Conservation (phyloP, 352 stramenopile species). For the Phytophthora litchii region DNA sequence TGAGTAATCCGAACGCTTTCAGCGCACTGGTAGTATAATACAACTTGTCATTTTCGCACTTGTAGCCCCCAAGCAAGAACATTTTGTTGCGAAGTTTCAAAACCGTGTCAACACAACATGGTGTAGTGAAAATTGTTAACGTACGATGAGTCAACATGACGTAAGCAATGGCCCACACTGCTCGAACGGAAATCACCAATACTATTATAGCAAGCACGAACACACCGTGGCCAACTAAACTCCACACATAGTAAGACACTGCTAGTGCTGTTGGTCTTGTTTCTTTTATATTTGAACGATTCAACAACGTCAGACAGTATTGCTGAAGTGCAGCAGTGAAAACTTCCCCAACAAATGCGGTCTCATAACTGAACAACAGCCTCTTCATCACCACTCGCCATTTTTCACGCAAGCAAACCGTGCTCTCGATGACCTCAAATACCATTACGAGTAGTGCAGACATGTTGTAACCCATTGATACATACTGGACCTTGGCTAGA, state of each 20-base stretch:
- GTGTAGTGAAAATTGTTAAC: slow-evolving; percentile 8
- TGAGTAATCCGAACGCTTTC: slow-evolving; percentile 24
- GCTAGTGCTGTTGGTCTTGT: slow-evolving; percentile 5
- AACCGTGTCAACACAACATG: slow-evolving; percentile 24
- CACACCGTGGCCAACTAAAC: slow-evolving; percentile 16
- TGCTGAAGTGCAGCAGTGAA: slow-evolving; percentile 8
- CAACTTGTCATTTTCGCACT: slow-evolving; percentile 5
- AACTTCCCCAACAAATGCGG: slow-evolving; percentile 9
- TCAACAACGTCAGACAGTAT: slow-evolving; percentile 14
- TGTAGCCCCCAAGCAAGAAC: slow-evolving; percentile 22
- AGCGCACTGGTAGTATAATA: slow-evolving; percentile 21
- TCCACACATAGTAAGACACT: slow-evolving; percentile 25
- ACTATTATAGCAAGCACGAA: slow-evolving; percentile 18
- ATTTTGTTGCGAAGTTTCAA: slow-evolving; percentile 22
- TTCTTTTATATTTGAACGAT: slow-evolving; percentile 11
- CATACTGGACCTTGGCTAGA: slow-evolving; percentile 20
- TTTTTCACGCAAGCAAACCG: slow-evolving; percentile 10
- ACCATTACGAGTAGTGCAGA: slow-evolving; percentile 22
- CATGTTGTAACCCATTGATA: slow-evolving; percentile 35
- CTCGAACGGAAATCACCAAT: slow-evolving; percentile 12
- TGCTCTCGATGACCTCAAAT: slow-evolving; percentile 30
- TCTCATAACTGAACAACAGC: slow-evolving; percentile 24
- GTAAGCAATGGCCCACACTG: slow-evolving; percentile 13
- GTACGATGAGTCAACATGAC: slow-evolving; percentile 16
- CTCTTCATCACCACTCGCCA: slow-evolving; percentile 12